phyloP scores from a whole-genome alignment of 768 basidiomycete genomes.

The Collybia sordida region DNA sequence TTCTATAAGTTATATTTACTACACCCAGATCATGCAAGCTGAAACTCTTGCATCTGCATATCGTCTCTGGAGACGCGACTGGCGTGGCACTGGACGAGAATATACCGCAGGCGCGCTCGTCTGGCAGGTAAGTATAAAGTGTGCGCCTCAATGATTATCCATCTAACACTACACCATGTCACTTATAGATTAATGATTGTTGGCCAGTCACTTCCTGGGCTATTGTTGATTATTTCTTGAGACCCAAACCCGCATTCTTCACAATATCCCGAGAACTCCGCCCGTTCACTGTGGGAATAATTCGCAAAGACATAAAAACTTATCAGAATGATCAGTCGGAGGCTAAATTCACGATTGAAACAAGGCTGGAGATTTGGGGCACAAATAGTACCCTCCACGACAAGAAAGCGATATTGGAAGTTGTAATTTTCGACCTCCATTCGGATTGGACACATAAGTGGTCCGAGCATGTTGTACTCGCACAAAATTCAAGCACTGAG shows the following conservation, averaged over 20 bases:
- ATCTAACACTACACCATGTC: no score
- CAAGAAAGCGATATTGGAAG: conserved; percentile 62
- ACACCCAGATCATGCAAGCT: conserved; percentile 96
- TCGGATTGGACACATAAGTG: conserved; percentile 60
- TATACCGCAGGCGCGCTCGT: conserved; percentile 90
- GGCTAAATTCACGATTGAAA: conserved; percentile 66
- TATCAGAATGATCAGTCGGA: conserved; percentile 62
- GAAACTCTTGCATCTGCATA: conserved; percentile 88
- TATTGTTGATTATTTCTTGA: conserved; percentile 89
- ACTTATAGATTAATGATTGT: conserved; percentile 75
- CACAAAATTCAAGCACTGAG: conserved; percentile 80
- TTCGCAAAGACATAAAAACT: conserved; percentile 68
- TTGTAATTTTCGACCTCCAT: conserved; percentile 62
- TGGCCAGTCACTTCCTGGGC: conserved; percentile 96
- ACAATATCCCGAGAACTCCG: conserved; percentile 82
- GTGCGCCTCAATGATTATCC: no score
- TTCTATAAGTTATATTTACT: conserved; percentile 75
- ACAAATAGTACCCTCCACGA: conserved; percentile 72
- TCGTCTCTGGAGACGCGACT: conserved; percentile 88
- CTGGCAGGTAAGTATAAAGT: conserved; percentile 72
- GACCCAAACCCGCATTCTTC: conserved; percentile 92
- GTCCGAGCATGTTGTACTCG: conserved; percentile 52
- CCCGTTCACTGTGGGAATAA: conserved; percentile 81
- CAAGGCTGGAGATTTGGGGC: conserved; percentile 80
- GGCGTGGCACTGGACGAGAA: conserved; percentile 83